A percentile compares a stretch with the other conserved stretches of the same genome.
phyloP scores from a whole-genome alignment of 2,329 filamentous ascomycete species.

The Botrytis paeoniae region DNA sequence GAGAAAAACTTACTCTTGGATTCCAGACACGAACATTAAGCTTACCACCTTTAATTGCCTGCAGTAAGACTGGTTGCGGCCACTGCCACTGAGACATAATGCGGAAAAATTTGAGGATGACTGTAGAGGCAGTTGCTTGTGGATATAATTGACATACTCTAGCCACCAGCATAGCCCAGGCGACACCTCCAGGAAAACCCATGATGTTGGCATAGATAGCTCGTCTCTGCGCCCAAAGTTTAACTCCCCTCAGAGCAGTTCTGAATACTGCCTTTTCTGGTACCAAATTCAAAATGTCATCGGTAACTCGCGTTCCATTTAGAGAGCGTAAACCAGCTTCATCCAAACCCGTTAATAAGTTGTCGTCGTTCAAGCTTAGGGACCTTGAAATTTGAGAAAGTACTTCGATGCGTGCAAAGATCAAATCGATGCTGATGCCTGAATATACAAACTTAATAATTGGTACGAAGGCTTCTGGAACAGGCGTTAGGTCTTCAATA shows the following conservation, averaged over 20 bases:
- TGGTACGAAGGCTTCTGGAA: constrained; percentile 88
- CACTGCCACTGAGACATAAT: constrained; percentile 90
- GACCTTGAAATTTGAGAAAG: constrained; percentile 69
- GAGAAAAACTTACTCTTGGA: constrained; percentile 61
- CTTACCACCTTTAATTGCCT: constrained; percentile 78
- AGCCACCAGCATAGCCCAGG: constrained; percentile 97
- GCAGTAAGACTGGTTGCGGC: constrained; percentile 90
- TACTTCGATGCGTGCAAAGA: constrained; percentile 73
- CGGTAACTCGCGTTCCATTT: constrained; percentile 91
- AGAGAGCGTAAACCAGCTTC: constrained; percentile 84
- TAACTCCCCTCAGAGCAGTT: constrained; percentile 84
- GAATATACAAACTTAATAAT: constrained; percentile 96
- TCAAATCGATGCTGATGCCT: constrained; percentile 91
- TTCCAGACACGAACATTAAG: constrained; percentile 91
- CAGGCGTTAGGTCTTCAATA: constrained; percentile 79
- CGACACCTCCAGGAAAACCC: constrained; percentile 93
- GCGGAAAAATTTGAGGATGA: constrained; percentile 91
- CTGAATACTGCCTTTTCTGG: constrained; percentile 89
- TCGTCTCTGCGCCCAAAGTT: constrained; percentile 90
- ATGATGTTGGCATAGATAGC: constrained; percentile 96
- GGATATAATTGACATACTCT: constrained; percentile 95
- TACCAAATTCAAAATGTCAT: constrained; percentile 85
- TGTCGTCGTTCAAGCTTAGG: constrained; percentile 77
- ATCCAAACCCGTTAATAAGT: constrained; percentile 79
- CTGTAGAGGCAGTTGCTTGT: constrained; percentile 80